Base-by-base conservation (phyloP, 2,329 filamentous ascomycete genomes). In the Ophiostoma populinum region DNA sequence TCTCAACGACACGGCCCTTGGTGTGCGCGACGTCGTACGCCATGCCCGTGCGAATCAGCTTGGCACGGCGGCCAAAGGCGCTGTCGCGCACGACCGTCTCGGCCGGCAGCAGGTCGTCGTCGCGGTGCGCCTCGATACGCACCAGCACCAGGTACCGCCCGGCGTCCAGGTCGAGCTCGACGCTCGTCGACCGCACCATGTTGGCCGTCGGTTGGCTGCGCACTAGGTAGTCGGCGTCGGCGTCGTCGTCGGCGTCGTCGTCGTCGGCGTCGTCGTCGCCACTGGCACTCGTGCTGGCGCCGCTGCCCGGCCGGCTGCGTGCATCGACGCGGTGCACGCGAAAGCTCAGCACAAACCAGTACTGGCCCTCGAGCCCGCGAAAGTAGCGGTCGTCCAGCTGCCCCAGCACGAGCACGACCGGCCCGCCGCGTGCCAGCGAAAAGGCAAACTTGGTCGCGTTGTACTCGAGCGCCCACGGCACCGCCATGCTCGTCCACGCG, bases 381-480 rank as follows among this genome's bases (percentile, higher is more conserved):
- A 72, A 77, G 47, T 75, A 77, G 16, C 71, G 58, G 21, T 61
- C 57, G 46, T 77, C 70, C 13, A 76, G 63, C 51, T 77, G 70
- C 5, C 68, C 69, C 2, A 76, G 56, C 1, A 71, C 66, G 4
- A 76, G 49, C 13, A 75, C 64, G 2, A 75, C 55, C 0, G 70
- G 68, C 0, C 69, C 68, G 22, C 68, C 57, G 34, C 66, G 61
- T 15, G 61, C 62, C 7, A 75, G 50, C 31, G 59, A 62, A 47
- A 76, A 63, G 39, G 65, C 59, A 47, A 75, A 75, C 46, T 70
- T 72, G 35, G 57, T 62, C 40, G 72, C 62, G 43, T 72, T 65
- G 47, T 72, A 75, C 35, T 71, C 62, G 1, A 65, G 53, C 46
- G 65, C 70, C 70, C 70, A 76, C 0, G 70, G 65, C 1, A 75